Conservation (phyloP, 169 alveolate genomes). For the Babesia ovata region DNA sequence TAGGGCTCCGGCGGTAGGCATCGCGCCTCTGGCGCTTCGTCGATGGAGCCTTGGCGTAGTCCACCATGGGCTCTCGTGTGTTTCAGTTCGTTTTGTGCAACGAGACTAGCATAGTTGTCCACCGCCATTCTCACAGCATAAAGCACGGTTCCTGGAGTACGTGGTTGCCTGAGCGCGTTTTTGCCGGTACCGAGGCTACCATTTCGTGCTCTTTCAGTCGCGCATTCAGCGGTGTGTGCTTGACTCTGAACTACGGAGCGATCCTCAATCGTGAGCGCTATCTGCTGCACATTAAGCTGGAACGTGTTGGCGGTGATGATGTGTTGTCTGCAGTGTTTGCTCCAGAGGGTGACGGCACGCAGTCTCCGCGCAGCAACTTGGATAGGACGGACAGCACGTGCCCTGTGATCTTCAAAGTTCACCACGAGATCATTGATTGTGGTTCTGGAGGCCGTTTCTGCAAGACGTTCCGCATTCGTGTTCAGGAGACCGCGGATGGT, state of each 20-base stretch:
- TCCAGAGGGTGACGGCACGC: slow-evolving; percentile 6
- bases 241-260: slow-evolving; percentile 41
- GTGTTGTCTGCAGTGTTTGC: slow-evolving; percentile 10
- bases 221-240: slow-evolving; percentile 47
- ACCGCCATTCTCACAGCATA: slow-evolving; percentile 43
- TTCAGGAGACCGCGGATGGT: slow-evolving; percentile 44
- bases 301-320: slow-evolving; percentile 31
- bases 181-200: slow-evolving; percentile 31
- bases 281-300: slow-evolving; percentile 28
- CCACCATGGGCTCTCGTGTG: slow-evolving; percentile 32
- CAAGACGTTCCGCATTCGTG: slow-evolving; percentile 14
- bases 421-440: slow-evolving; percentile 3
- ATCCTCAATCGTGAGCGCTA: slow-evolving; percentile 30
- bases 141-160: slow-evolving; percentile 62
- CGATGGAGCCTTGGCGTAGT: no score
- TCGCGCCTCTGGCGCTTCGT: slow-evolving; percentile 30
- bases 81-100: slow-evolving; percentile 38
- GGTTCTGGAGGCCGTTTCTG: slow-evolving; percentile 2
- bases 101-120: slow-evolving; percentile 53
- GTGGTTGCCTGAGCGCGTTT: slow-evolving; percentile 65
- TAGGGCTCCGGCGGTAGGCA: background rate
- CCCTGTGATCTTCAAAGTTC: slow-evolving; percentile 41
- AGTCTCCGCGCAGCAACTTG: background rate
- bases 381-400: slow-evolving; percentile 20
- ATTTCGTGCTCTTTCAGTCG: slow-evolving; percentile 36